phyloP scores from a whole-genome alignment of 1,139 yeast species.

The Geotrichum fermentans region DNA sequence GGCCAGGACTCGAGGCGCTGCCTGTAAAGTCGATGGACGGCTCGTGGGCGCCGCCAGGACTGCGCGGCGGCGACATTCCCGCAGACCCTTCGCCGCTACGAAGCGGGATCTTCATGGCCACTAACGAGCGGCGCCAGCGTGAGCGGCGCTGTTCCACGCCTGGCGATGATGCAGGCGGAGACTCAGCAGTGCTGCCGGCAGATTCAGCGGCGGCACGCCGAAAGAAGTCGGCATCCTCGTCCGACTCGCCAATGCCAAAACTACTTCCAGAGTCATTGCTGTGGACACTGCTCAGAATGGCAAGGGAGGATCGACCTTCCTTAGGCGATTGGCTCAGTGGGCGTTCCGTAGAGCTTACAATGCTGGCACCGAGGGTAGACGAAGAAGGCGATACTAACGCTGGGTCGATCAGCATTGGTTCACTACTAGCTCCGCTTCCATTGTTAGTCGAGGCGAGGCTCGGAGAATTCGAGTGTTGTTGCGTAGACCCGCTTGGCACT shows the following conservation, averaged over 20 bases:
- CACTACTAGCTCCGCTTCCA: too few species aligned
- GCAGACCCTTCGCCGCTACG: not conserved
- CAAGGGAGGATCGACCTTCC: constrained; percentile 6
- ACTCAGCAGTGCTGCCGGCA: not conserved
- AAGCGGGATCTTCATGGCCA: constrained; percentile 24
- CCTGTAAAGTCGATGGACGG: not conserved
- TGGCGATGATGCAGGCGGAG: not conserved
- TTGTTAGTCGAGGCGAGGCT: too few species aligned
- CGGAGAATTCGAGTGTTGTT: constrained; percentile 15
- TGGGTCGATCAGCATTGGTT: constrained; percentile 7
- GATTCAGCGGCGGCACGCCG: not conserved
- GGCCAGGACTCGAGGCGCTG: constrained; percentile 1
- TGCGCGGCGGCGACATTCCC: constrained; percentile 14
- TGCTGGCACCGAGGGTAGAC: not conserved
- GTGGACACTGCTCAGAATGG: constrained; percentile 19
- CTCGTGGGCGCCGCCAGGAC: constrained; percentile 8
- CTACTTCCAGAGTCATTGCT: constrained; percentile 29
- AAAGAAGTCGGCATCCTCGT: constrained; percentile 19
- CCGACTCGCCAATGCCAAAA: constrained; percentile 25
- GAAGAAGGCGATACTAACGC: constrained; percentile 6
- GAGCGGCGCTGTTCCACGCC: constrained; percentile 21
- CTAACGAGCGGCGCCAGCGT: constrained; percentile 32
- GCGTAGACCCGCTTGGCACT: constrained; percentile 3
- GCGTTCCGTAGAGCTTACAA: constrained; percentile 1
- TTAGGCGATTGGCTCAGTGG: constrained; percentile 13